These are phyloP conservation scores for Krasilnikovozyma curviuscula DNA, from an alignment of 768 basidiomycete species.

Conservation along the genomic window DNA sequence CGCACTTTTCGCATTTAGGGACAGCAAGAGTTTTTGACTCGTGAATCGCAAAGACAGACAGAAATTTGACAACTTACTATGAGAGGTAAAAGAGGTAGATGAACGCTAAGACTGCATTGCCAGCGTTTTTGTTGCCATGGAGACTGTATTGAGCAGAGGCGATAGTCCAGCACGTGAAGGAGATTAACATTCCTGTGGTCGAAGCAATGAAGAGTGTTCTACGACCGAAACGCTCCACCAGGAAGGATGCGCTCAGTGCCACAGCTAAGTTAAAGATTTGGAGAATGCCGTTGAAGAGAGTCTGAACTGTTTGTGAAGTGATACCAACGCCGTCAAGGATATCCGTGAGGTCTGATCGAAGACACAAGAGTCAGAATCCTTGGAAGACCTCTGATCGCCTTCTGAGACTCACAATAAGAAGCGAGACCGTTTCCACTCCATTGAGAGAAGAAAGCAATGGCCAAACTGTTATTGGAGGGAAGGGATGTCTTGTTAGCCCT, in stretches of 20 bases:
- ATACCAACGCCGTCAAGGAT: constrained; percentile 36
- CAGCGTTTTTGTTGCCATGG: constrained; percentile 20
- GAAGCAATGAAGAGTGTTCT: constrained; percentile 48
- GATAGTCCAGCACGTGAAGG: constrained; percentile 35
- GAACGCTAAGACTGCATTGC: constrained; percentile 55
- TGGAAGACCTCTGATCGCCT: not conserved
- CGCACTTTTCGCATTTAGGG: too few relatives aligned
- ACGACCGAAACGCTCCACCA: constrained; percentile 49
- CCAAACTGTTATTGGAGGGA: too few relatives aligned
- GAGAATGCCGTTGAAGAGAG: constrained; percentile 68
- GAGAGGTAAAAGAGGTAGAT: constrained; percentile 65
- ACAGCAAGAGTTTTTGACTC: too few relatives aligned
- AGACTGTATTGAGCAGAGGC: not conserved
- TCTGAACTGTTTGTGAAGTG: constrained; percentile 30
- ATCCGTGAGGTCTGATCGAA: constrained; percentile 36
- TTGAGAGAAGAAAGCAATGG: constrained; percentile 37
- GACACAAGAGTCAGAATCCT: not conserved
- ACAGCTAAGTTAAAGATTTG: constrained; percentile 41
- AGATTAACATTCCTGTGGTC: constrained; percentile 32
- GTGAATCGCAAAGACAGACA: not conserved
- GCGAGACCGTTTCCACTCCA: constrained; percentile 72
- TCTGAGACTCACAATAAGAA: constrained; percentile 29
- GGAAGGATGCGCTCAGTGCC: constrained; percentile 37
- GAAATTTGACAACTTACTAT: constrained; percentile 35
- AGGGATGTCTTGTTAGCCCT: too few relatives aligned